Evolutionary conservation across 1,284 basidiomycete genomes (phyloP), one percentile per base, ranked within the genome.

Genomic region (Irpex sp.): DNA sequence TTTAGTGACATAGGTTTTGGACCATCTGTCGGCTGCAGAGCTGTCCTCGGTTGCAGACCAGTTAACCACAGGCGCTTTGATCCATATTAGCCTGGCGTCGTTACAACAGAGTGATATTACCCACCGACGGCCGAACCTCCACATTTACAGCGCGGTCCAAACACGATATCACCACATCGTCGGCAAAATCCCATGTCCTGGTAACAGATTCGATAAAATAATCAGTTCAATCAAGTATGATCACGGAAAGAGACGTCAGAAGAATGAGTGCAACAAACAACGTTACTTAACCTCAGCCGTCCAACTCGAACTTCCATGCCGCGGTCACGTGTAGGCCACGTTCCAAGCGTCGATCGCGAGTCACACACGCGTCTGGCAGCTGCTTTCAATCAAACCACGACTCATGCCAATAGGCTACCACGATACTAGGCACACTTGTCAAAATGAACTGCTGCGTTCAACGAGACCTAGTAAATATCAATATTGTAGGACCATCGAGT

Each of bases 111-210:
- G n/a, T 54, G 54, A 55, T 46, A 57, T 57, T 35, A 69, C 75
- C 63, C 54, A 92, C 91, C 90, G 63, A 90, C 91, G 61, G 89
- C 77, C 21, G 80, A 77, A 59, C 91, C 91, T 67, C 91, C 91
- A 74, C 90, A 93, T 76, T 85, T 88, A 74, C 90, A 92, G 61
- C 87, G 85, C 56, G 77, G 74, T 53, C 85, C 86, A 53, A 79
- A 70, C 33, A 92, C 90, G 64, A 93, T 92, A 66, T 92, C 88
- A 65, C 90, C 91, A 68, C 90, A 93, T 74, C 89, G 81, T 66
- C 89, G 82, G 76, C 91, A 93, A 68, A 92, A 93, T 31, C 87
- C 89, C 90, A 93, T 92, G 13, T 15, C 15, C 39, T 26, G 3
- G 26, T 4, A 8, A 43, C 13, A 15, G 53, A 9, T 55, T 35